Percentiles rank a stretch among this genome's conserved stretches.
These are phyloP conservation scores for Beta vulgaris DNA, from an alignment of 148 eudicot species.

Conservation along the genomic window DNA sequence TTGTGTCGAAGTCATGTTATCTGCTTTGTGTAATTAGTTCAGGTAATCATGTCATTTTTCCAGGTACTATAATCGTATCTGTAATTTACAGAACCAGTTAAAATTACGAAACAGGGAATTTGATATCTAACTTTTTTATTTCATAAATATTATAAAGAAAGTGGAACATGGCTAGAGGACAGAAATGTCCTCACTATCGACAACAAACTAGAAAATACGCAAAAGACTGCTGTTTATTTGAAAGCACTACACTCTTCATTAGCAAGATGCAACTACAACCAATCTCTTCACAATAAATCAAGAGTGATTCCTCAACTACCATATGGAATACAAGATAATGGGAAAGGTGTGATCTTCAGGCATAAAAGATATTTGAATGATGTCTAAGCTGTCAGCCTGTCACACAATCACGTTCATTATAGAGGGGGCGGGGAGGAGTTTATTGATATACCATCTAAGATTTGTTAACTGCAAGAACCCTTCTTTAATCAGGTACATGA, in stretches of 20 bases:
- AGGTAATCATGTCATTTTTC: no score
- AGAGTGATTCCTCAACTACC: neutral
- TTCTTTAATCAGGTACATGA: slow-evolving; percentile 72
- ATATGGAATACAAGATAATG: neutral
- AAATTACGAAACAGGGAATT: neutral
- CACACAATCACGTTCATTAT: no score
- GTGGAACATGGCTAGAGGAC: neutral
- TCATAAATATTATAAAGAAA: no score
- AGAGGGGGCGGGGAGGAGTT: neutral
- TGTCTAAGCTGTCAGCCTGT: no score
- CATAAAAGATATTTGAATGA: neutral
- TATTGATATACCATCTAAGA: slow-evolving; percentile 71
- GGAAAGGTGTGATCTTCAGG: neutral
- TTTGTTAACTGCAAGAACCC: slow-evolving; percentile 72
- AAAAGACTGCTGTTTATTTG: no score
- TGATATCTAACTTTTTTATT: neutral
- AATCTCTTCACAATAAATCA: neutral
- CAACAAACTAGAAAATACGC: no score
- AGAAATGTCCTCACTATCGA: neutral
- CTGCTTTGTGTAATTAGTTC: neutral
- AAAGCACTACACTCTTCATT: neutral
- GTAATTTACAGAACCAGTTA: neutral
- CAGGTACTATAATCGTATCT: neutral
- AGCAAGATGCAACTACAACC: neutral
- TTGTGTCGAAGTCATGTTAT: neutral